phyloP scores from a whole-genome alignment of 768 basidiomycete species.

The Trametes punicea region DNA sequence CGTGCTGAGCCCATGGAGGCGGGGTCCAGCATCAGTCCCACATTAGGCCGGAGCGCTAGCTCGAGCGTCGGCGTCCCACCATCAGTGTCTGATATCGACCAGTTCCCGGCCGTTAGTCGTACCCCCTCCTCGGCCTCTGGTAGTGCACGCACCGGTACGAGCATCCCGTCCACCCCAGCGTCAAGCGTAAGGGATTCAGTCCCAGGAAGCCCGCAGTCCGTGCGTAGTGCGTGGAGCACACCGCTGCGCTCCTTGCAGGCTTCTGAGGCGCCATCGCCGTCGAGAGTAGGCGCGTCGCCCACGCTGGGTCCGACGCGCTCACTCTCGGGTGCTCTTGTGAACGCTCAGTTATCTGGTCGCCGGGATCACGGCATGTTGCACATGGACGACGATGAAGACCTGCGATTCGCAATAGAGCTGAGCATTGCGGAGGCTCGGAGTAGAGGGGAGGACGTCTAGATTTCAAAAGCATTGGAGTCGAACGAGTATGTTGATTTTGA shows the following conservation, averaged over 20 bases:
- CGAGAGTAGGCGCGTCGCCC: constrained; percentile 3
- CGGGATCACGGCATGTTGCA: background rate
- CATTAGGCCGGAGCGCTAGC: constrained; percentile 3
- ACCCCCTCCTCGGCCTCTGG: constrained; percentile 28
- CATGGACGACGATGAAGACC: constrained; percentile 51
- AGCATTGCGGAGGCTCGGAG: constrained; percentile 65
- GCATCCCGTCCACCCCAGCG: constrained; percentile 13
- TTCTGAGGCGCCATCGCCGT: constrained; percentile 22
- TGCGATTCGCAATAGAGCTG: constrained; percentile 62
- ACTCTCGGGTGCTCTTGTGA: background rate
- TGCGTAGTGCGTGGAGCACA: constrained; percentile 31
- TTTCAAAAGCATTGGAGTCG: background rate
- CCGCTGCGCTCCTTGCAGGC: constrained; percentile 27
- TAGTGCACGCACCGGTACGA: constrained; percentile 11
- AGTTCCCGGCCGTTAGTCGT: constrained; percentile 35
- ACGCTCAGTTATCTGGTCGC: background rate
- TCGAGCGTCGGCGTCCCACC: constrained; percentile 13
- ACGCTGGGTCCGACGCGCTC: constrained; percentile 12
- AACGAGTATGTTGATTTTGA: background rate
- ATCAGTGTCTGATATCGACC: constrained; percentile 25
- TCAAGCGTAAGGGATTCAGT: constrained; percentile 17
- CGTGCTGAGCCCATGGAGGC: constrained; percentile 56
- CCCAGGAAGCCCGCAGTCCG: constrained; percentile 24
- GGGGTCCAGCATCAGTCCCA: constrained; percentile 34
- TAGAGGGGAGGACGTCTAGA: constrained; percentile 27